Base-by-base conservation (phyloP, 768 basidiomycete species). In the Leucogyrophana mollusca region DNA sequence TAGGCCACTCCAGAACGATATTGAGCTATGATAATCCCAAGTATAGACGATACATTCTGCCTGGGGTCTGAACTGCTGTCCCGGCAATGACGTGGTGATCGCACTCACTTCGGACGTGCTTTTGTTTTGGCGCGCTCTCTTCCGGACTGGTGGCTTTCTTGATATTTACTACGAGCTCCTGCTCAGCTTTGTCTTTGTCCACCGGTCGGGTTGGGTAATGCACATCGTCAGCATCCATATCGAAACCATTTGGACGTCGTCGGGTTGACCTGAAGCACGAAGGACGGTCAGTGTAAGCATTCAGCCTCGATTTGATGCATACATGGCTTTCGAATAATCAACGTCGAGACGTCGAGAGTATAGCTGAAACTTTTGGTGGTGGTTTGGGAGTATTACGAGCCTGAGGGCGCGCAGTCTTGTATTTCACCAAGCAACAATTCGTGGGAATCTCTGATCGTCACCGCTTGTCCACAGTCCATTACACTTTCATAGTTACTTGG, bases 1-100 rank as follows among this genome's bases (percentile, higher is more conserved):
- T 6, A 99, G 77, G 22, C 92, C 93, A 56, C 91, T 93, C 96
- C 96, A 99, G 65, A 98, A 97, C 5, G 94, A 94, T 56, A 91
- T 85, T 27, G 94, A 97, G 16, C 94, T 90, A 59, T 97, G 94
- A 60, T 98, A 98, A 67, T 99, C 96, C 94, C 94, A 97, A 6
- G 96, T 98, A 67, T 94, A 99, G 20, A 98, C 91, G 64, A 99
- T 97, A 59, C 90, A 92, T 73, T 97, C 95, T 98, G 65, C 9
- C 24, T 17, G 27, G 22, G 8, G 40, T 67, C 39, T 65, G 49
- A 40, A 46, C 22, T 18, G 37, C 27, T 33, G 45, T n/a, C 21
- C 14, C 25, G 14, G 51, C 43, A 43, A 34, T 24, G 47, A 54
- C 41, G 52, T 49, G 41, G 43, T 49, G 36, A 44, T 34, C 37